Percentiles rank a stretch among this genome's conserved stretches.
Conservation (phyloP, 176 grass and related monocot species). For the Ananas comosus region DNA sequence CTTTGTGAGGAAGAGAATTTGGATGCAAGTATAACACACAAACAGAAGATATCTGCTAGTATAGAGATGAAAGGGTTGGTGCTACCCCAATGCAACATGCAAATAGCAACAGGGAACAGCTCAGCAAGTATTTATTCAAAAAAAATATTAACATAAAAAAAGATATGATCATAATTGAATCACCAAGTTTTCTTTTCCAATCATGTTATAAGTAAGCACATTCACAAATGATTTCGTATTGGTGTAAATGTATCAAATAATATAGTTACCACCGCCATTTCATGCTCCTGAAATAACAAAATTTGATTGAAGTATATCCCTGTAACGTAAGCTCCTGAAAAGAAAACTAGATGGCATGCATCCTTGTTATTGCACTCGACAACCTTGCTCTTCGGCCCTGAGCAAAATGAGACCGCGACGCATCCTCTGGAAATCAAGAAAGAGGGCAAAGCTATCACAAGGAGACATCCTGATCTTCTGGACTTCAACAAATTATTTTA, state of each 20-base stretch:
- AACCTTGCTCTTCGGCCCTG: constrained; percentile 61
- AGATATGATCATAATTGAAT: too few species aligned
- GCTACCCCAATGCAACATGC: too few species aligned
- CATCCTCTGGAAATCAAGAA: constrained; percentile 54
- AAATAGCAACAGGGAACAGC: too few species aligned
- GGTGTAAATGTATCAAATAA: background rate
- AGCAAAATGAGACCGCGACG: constrained; percentile 46
- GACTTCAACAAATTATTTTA: too few species aligned
- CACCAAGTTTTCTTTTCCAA: too few species aligned
- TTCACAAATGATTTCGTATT: background rate
- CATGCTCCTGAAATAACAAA: background rate
- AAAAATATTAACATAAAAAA: too few species aligned
- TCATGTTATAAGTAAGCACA: too few species aligned
- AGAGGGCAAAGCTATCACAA: constrained; percentile 3
- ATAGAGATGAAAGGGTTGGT: too few species aligned
- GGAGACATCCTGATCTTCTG: background rate
- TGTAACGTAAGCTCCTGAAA: constrained; percentile 8
- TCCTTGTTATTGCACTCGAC: constrained; percentile 56
- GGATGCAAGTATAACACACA: too few species aligned
- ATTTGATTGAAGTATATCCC: constrained; percentile 3
- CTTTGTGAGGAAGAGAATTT: too few species aligned
- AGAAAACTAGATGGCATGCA: constrained; percentile 16
- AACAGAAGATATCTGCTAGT: too few species aligned
- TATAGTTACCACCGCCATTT: background rate
- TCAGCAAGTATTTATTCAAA: too few species aligned